phyloP scores from a whole-genome alignment of 768 basidiomycete genomes.

The Cantharellus anzutake region DNA sequence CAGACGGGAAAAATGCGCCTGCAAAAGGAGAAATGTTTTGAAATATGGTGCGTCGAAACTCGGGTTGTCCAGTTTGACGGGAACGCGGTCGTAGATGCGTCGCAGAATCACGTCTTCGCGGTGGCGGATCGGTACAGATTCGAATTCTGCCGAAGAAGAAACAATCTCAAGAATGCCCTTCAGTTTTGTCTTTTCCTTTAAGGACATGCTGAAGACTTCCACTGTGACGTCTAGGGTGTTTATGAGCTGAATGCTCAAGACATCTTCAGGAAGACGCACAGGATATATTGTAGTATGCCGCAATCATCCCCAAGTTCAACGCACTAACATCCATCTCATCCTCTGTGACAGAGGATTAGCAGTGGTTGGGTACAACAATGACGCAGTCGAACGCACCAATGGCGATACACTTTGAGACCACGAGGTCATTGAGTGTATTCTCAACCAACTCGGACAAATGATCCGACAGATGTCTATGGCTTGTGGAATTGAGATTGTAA shows the following conservation, averaged over 20 bases:
- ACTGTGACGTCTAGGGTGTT: slow-evolving; percentile 66
- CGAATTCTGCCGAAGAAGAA: slow-evolving; percentile 92
- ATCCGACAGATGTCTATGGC: slow-evolving; percentile 87
- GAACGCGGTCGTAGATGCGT: slow-evolving; percentile 88
- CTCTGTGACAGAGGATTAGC: slow-evolving; percentile 24
- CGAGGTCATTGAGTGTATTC: slow-evolving; percentile 74
- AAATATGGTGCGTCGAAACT: slow-evolving; percentile 94
- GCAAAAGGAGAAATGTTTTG: slow-evolving; percentile 93
- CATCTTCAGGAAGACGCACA: slow-evolving; percentile 29
- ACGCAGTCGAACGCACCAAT: slow-evolving; percentile 34
- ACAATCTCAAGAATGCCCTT: slow-evolving; percentile 94
- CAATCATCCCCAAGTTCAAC: slow-evolving; percentile 96
- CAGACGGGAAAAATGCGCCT: slow-evolving; percentile 91
- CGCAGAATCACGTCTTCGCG: slow-evolving; percentile 76
- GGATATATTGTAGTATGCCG: slow-evolving; percentile 88
- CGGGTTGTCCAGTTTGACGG: slow-evolving; percentile 62
- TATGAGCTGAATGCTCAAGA: slow-evolving; percentile 8
- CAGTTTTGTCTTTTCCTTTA: slow-evolving; percentile 92
- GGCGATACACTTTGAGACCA: slow-evolving; percentile 85
- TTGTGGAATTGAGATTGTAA: slow-evolving; percentile 87
- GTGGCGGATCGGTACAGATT: slow-evolving; percentile 81
- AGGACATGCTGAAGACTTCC: slow-evolving; percentile 87
- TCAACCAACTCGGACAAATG: slow-evolving; percentile 94
- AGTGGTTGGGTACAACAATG: not conserved
- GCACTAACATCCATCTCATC: slow-evolving; percentile 88